phyloP scores from a whole-genome alignment of 352 stramenopile genomes.

The Phytopythium aichiense region DNA sequence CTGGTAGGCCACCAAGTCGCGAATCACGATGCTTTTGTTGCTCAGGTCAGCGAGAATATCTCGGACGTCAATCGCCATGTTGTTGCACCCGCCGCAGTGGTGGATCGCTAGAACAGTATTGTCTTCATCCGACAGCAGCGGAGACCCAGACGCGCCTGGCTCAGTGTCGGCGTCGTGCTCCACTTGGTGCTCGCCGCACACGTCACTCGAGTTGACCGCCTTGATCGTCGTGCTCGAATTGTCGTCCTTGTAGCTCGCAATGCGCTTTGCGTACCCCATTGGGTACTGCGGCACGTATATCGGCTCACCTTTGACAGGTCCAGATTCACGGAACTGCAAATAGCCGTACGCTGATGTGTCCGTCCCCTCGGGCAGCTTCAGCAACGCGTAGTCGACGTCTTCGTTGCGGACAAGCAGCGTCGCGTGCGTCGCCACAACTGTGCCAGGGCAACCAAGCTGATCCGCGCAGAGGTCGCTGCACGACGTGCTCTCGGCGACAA shows the following conservation, averaged over 20 bases:
- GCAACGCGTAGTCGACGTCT: conserved; percentile 48
- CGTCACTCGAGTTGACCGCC: conserved; percentile 20
- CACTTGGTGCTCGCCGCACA: conserved; percentile 37
- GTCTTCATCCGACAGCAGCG: conserved; percentile 31
- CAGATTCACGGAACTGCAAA: conserved; percentile 37
- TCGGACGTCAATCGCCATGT: conserved; percentile 36
- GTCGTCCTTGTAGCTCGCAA: conserved; percentile 32
- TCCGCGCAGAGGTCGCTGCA: conserved; percentile 43
- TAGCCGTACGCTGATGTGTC: conserved; percentile 44
- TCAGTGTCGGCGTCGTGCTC: conserved; percentile 42
- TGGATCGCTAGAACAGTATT: conserved; percentile 53
- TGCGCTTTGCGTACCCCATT: conserved; percentile 43
- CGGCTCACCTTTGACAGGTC: conserved; percentile 32
- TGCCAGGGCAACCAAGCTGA: conserved; percentile 39
- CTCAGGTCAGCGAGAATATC: conserved; percentile 34
- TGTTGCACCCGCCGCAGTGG: conserved; percentile 49
- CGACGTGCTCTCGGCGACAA: conserved; percentile 41
- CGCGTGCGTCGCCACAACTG: conserved; percentile 34
- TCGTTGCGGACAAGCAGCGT: conserved; percentile 36
- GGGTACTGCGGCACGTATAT: conserved; percentile 68
- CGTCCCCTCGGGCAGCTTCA: conserved; percentile 42
- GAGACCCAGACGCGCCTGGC: conserved; percentile 43
- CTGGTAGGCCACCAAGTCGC: conserved; percentile 19
- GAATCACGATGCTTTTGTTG: conserved; percentile 28
- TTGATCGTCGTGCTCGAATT: conserved; percentile 23